Evolutionary conservation across 257 asterid species (phyloP).

Genomic region (Solanum arcanum): DNA sequence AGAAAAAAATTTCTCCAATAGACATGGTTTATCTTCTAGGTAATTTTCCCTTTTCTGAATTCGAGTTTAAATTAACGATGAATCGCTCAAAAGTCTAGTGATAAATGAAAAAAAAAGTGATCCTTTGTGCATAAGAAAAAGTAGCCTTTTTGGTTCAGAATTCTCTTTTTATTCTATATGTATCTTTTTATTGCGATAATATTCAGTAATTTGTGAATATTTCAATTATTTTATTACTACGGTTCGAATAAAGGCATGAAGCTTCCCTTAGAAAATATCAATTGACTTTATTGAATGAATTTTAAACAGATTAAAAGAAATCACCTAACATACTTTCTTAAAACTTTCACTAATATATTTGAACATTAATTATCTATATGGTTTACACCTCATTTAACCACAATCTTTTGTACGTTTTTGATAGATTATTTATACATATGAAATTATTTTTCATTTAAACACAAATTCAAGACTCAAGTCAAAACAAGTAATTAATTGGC

Average conservation of each 20-base stretch:
- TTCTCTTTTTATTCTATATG: too few relatives aligned
- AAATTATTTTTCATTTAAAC: background rate
- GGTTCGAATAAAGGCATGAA: too few relatives aligned
- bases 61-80: background rate
- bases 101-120: too few relatives aligned
- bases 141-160: too few relatives aligned
- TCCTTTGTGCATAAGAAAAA: too few relatives aligned
- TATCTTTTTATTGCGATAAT: background rate
- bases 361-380: background rate
- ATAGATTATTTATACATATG: background rate
- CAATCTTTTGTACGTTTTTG: background rate
- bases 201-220: background rate
- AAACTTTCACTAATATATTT: too few relatives aligned
- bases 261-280: background rate
- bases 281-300: background rate
- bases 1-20: conserved; percentile 21
- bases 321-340: background rate
- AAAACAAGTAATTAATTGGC: background rate
- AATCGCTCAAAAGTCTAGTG: background rate
- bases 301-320: background rate
- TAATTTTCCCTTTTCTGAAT: background rate
- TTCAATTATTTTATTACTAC: rapidly evolving
- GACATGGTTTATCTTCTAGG: conserved; percentile 63
- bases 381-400: background rate
- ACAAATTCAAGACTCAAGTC: background rate